Evolutionary conservation across 2,329 filamentous ascomycete species (phyloP), one percentile per base, ranked within the genome.

Genomic region (Aspergillus aculeatus): DNA sequence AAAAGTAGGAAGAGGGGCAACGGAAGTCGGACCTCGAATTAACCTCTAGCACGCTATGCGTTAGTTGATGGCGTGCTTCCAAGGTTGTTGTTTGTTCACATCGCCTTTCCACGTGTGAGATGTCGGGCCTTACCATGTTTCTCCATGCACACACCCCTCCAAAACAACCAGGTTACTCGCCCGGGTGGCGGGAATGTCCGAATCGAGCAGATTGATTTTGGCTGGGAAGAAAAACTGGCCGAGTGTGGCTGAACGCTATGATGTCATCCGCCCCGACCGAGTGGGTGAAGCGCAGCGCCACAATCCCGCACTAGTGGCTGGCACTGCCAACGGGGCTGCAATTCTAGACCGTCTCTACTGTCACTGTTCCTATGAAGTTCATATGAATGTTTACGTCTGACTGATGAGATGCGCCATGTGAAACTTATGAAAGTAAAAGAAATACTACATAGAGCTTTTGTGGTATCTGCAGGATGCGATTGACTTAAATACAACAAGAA

Each of bases 381-480:
- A 35, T 16, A 44, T 19, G 14, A 19, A 2, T 16, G 16, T 19
- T 35, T 35, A 35, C 32, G 26, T 29, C 26, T 10, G 5, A 16
- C 32, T 35, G 32, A 16, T 35, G 12, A 29, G 7, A 29, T 3
- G 7, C 26, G 7, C 38, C 38, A 44, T 44, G 4, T 44, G 38
- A 19, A 44, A 16, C 7, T 19, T 44, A 5, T 35, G 32, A 35
- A 16, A 35, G 1, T 12, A 5, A 35, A 16, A 16, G 32, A 35
- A 35, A 35, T 35, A 44, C 38, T 16, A 52, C 38, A 54, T 54
- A 44, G 41, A 41, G 57, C 58, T 63, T 64, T 64, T 62, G 60
- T 64, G 60, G 60, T 64, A 65, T 65, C 62, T 63, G 58, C 47
- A 55, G 26, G 41, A 32, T 54, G 23, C 53, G 19, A 55, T 44